A percentile compares a stretch with the other conserved stretches of the same genome.
These are phyloP conservation scores for Taiozyma onychis DNA, from an alignment of 1,139 yeast genomes.

Conservation along the genomic window DNA sequence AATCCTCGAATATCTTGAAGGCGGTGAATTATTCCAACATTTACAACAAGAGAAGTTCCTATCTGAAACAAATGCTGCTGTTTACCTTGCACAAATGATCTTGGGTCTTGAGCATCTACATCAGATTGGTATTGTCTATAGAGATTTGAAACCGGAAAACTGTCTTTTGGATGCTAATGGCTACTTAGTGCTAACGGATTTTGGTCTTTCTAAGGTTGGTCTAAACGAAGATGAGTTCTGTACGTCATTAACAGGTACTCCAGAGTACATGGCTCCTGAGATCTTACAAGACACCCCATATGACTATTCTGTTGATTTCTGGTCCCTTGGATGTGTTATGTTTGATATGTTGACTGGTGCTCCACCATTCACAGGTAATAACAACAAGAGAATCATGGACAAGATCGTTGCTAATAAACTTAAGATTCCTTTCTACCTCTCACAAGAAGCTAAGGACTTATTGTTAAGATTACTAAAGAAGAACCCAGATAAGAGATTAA, in stretches of 20 bases:
- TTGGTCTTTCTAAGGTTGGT: constrained; percentile 81
- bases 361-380: constrained; percentile 92
- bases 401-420: constrained; percentile 74
- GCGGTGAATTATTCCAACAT: constrained; percentile 90
- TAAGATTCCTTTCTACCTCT: constrained; percentile 74
- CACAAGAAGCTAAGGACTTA: constrained; percentile 81
- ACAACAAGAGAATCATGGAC: constrained; percentile 74
- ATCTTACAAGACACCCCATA: constrained; percentile 81
- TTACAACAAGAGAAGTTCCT: constrained; percentile 46
- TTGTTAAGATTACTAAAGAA: constrained; percentile 67
- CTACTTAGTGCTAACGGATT: constrained; percentile 81
- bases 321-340: constrained; percentile 91
- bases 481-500: constrained; percentile 69
- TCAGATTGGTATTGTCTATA: constrained; percentile 75
- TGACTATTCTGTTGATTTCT: constrained; percentile 90
- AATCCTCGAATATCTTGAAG: constrained; percentile 81
- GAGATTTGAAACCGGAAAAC: constrained; percentile 92
- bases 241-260: constrained; percentile 85
- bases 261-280: constrained; percentile 97
- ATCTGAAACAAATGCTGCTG: constrained; percentile 68
- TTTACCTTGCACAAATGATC: constrained; percentile 82
- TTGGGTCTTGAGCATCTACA: constrained; percentile 80
- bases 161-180: constrained; percentile 79
- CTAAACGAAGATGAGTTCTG: constrained; percentile 40
- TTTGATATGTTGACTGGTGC: constrained; percentile 85